A percentile compares a stretch with the other conserved stretches of the same genome.
Conservation (phyloP, 306 rosid species). For the Glycine tomentella region DNA sequence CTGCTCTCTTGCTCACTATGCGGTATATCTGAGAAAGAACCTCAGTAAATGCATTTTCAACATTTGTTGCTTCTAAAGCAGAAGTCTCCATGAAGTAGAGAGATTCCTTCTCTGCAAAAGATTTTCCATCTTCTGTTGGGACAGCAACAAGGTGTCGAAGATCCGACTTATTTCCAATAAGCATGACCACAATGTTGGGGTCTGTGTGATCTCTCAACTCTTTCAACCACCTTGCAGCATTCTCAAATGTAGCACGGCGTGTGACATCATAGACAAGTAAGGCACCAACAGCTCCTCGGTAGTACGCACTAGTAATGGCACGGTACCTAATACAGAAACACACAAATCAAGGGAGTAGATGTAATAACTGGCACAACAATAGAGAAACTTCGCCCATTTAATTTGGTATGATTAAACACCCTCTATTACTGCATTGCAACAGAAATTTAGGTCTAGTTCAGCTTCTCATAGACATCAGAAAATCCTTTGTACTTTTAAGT, state of each 20-base stretch:
- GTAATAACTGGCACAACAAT: conserved; percentile 12
- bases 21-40: conserved; percentile 76
- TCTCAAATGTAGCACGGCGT: conserved; percentile 80
- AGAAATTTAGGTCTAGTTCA: conserved; percentile 10
- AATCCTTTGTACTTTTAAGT: neutral
- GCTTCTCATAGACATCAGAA: conserved; percentile 11
- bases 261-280: conserved; percentile 91
- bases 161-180: conserved; percentile 90
- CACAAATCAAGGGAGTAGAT: conserved; percentile 28
- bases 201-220: conserved; percentile 96
- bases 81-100: conserved; percentile 98
- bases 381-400: neutral
- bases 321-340: conserved; percentile 68
- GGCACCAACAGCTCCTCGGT: conserved; percentile 96
- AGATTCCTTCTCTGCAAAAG: conserved; percentile 88
- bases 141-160: conserved; percentile 89
- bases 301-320: conserved; percentile 96
- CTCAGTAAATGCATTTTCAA: conserved; percentile 79
- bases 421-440: neutral
- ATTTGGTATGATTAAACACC: too few relatives aligned
- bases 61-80: conserved; percentile 91
- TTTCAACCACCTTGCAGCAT: conserved; percentile 84
- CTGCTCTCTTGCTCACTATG: conserved; percentile 80
- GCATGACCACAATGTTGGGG: conserved; percentile 92
- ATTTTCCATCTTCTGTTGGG: conserved; percentile 74